phyloP scores from a whole-genome alignment of 2,329 filamentous ascomycete genomes.

The Drechslerella stenobrocha region DNA sequence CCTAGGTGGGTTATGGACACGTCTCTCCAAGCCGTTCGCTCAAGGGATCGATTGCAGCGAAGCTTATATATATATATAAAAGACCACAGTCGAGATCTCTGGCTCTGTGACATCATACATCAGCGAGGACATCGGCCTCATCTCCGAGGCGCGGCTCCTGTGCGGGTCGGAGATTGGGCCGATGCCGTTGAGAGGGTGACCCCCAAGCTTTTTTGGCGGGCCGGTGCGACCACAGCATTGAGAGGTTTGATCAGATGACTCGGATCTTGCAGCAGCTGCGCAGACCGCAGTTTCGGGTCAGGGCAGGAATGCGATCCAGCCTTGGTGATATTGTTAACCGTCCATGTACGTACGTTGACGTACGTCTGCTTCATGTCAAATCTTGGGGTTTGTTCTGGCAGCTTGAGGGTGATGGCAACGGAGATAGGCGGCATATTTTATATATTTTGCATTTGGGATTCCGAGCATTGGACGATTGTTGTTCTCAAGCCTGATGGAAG shows the following conservation, averaged over 20 bases:
- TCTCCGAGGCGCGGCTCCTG: constrained; percentile 14
- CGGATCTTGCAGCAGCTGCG: constrained; percentile 26
- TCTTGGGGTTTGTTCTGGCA: too few relatives aligned
- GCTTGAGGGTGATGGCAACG: not conserved
- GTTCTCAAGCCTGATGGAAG: not conserved
- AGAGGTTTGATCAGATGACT: constrained; percentile 37
- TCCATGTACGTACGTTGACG: too few relatives aligned
- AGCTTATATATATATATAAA: constrained; percentile 1
- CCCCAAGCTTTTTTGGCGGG: constrained; percentile 1
- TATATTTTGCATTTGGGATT: not conserved
- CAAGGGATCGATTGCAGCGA: not conserved
- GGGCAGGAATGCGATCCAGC: constrained; percentile 25
- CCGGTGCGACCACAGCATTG: constrained; percentile 3
- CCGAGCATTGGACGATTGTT: not conserved
- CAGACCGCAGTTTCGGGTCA: constrained; percentile 31
- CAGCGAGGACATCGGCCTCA: constrained; percentile 12
- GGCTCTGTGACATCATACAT: not conserved
- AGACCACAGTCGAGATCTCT: not conserved
- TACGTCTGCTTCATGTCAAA: too few relatives aligned
- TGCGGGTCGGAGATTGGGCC: constrained; percentile 34
- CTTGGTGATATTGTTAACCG: constrained; percentile 18
- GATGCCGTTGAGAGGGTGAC: constrained; percentile 4
- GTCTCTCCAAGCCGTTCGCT: not conserved
- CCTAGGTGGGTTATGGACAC: not conserved
- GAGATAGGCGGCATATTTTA: constrained; percentile 4